phyloP scores from a whole-genome alignment of 1,284 basidiomycete species.

The Trametes polyzona region DNA sequence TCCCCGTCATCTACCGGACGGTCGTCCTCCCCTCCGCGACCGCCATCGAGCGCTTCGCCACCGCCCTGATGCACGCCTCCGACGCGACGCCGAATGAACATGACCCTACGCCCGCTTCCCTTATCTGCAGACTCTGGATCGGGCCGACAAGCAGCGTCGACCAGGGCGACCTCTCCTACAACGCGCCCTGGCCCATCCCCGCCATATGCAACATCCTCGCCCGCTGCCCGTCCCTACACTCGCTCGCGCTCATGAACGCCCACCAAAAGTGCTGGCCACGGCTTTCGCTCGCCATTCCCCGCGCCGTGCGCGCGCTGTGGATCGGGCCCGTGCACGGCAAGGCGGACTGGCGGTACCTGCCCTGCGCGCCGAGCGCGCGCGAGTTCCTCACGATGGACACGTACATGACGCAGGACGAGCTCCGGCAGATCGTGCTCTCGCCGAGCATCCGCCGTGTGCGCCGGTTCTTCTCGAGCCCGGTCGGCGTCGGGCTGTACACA shows the following conservation, averaged over 20 bases:
- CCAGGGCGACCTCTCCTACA: conserved; percentile 37
- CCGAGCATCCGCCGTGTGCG: conserved; percentile 37
- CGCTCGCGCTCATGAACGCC: conserved; percentile 37
- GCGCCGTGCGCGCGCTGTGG: conserved; percentile 35
- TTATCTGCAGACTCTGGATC: conserved; percentile 40
- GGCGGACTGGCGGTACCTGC: conserved; percentile 35
- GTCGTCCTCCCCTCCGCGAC: conserved; percentile 34
- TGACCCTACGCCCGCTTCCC: conserved; percentile 19
- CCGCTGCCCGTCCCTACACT: conserved; percentile 31
- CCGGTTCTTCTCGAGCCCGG: conserved; percentile 30
- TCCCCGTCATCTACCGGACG: conserved; percentile 39
- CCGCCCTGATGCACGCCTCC: conserved; percentile 8
- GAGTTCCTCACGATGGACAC: conserved; percentile 39
- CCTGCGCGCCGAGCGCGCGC: conserved; percentile 27
- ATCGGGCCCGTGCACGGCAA: conserved; percentile 43
- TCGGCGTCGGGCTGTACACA: conserved; percentile 28
- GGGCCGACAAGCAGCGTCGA: conserved; percentile 29
- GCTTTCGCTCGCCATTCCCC: conserved; percentile 39
- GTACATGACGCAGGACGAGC: conserved; percentile 41
- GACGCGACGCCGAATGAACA: conserved; percentile 17
- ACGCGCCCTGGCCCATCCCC: conserved; percentile 40
- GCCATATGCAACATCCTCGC: conserved; percentile 39
- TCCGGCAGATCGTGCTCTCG: conserved; percentile 36
- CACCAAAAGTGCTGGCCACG: conserved; percentile 38
- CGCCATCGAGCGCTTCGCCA: conserved; percentile 34